Base-by-base conservation (phyloP, 441 rosid species). In the Aleurites moluccanus region DNA sequence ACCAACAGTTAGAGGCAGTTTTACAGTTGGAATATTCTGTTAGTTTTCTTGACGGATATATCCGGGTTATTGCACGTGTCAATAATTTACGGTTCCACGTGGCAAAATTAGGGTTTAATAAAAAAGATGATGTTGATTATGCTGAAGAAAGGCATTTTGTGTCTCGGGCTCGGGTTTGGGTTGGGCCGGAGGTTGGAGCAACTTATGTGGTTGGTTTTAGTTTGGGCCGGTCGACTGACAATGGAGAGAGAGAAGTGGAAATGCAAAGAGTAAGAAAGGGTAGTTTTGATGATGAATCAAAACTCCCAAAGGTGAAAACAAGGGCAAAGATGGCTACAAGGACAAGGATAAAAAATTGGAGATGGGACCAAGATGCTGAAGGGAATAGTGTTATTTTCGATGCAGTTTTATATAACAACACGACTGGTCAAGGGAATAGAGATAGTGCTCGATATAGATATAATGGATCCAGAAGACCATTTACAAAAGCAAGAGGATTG, bases 161-260 rank as follows among this genome's bases (percentile, higher is more conserved):
- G 1, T 85, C 95, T 2, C 82, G 93, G 79, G 87, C 84, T n/a
- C 76, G 88, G 53, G 81, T 85, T 18, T 94, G 92, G 97, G 85
- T 91, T 21, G 98, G 96, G 49, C 98, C 96, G 0, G 97, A 94
- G 68, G 83, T 88, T 4, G 96, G 97, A 33, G 88, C 96, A 2
- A 88, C 88, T 3, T 89, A 92, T 63, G 86, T 88, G 28, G 75
- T 79, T 0, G 89, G 88, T 8, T 52, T 87, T 82, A 87, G 88
- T 77, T 79, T 88, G 65, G 91, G 92, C 9, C 85, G 88, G 61
- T 88, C 94, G 28, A 88, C 92, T 1, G 72, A 76, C 30, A 90
- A 84, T 13, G 77, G 83, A 4, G 73, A 86, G 77, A 81, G 80
- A 69, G 86, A 91, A 76, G 73, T 92, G 53, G 90, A 84, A 73